Base-by-base conservation (phyloP, 495 filamentous ascomycete genomes). In the Aspergillus steynii region DNA sequence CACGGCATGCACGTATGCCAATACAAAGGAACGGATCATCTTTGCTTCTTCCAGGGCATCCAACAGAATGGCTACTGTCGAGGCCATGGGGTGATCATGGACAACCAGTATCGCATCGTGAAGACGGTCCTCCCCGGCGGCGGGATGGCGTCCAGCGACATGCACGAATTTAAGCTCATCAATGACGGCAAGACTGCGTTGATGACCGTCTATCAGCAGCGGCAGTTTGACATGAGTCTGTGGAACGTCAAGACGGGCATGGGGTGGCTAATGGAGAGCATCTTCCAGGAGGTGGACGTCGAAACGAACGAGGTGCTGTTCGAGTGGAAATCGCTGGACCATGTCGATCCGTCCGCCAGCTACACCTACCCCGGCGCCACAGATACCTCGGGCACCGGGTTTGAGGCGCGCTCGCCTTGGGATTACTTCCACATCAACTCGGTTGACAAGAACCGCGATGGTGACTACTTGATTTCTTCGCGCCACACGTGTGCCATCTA, bases 391-490 rank as follows among this genome's bases (percentile, higher is more conserved):
- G 74, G 80, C 34, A 74, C 78, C 27, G 76, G 76, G 53, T 64
- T 80, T 66, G 64, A 73, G 50, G 69, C 75, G 48, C 67, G 65
- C 58, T 68, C 81, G 60, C 80, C 85, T 4, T 87, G 82, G 81
- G 84, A 88, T 68, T 87, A 83, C 68, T 87, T 87, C 73, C 85
- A 86, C 69, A 84, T 88, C 71, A 86, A 87, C 69, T 85, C 82
- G 25, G 75, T 88, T 55, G 84, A 87, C 64, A 86, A 85, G 68
- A 80, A 84, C 65, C 49, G 50, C 0, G 77, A 80, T 4, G 83
- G 85, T 5, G 81, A 85, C 69, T 87, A 87, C 65, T 65, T 87
- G 46, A 81, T 87, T 29, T 87, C 85, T 2, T 82, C 82, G 6
- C 82, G 86, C 5, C 81, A 87, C 64, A 81, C 80, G 1, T 81